Evolutionary conservation across 164 flowering plant genomes (phyloP).

Genomic region (Stephania cephalantha): DNA sequence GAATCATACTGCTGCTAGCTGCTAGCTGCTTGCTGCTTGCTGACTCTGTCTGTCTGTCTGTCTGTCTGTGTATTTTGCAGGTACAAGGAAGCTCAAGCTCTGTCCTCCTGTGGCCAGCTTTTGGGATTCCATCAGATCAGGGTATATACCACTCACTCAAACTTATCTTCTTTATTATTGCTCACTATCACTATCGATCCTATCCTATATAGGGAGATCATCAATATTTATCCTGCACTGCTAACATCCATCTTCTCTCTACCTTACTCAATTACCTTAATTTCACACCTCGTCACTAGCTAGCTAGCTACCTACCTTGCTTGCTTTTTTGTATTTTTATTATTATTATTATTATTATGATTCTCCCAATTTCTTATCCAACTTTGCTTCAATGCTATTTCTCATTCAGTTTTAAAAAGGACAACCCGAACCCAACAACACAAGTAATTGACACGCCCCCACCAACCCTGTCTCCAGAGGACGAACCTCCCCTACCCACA

Average conservation of each 20-base stretch:
- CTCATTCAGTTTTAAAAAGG: conserved; percentile 54
- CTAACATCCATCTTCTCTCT: no score
- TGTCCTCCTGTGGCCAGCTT: conserved; percentile 45
- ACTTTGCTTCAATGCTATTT: not conserved
- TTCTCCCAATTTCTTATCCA: not conserved
- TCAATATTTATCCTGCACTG: no score
- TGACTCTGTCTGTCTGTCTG: no score
- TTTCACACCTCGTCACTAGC: no score
- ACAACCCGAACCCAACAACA: conserved; percentile 24
- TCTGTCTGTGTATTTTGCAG: not conserved
- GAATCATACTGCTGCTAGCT: no score
- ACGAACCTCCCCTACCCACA: conserved; percentile 33
- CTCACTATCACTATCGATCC: no score
- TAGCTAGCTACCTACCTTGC: no score
- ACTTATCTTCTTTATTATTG: not conserved
- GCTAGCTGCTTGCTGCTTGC: not conserved
- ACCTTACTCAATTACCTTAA: no score
- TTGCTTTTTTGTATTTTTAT: no score
- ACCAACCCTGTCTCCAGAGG: conserved; percentile 44
- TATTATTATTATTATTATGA: not conserved
- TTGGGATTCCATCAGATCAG: conserved; percentile 82
- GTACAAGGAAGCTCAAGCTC: conserved; percentile 31
- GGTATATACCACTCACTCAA: conserved; percentile 30
- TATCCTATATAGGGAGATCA: no score
- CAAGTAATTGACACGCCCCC: conserved; percentile 63